These are phyloP conservation scores for Apostasia shenzhenica DNA, from an alignment of 106 monocot genomes.

Conservation along the genomic window DNA sequence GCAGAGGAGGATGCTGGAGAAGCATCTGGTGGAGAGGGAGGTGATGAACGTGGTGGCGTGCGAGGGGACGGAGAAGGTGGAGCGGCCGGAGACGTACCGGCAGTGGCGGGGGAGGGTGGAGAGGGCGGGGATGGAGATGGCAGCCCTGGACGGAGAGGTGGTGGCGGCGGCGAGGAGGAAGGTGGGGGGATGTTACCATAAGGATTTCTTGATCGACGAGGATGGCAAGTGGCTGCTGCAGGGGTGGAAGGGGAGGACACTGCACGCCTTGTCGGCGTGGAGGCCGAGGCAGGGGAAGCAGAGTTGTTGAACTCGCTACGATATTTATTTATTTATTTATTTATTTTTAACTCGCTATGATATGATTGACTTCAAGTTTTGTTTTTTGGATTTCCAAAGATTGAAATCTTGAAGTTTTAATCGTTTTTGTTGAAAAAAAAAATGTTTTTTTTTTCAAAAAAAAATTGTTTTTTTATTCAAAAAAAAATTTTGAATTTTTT, in stretches of 20 bases:
- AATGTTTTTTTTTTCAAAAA: no score
- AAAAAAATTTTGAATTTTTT: no score
- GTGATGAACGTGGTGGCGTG: conserved; percentile 46
- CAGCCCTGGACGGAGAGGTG: conserved; percentile 14
- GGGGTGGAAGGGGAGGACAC: conserved; percentile 18
- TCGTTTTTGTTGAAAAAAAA: no score
- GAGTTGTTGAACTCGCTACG: no score
- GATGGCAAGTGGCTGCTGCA: conserved; percentile 28
- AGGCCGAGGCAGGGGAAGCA: neutral
- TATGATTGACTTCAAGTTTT: no score
- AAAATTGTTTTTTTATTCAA: no score
- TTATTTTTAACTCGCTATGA: no score
- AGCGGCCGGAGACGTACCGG: conserved; percentile 44
- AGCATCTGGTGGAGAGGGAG: conserved; percentile 30
- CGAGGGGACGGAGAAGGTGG: conserved; percentile 38
- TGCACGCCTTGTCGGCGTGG: conserved; percentile 29
- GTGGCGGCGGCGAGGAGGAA: conserved; percentile 21
- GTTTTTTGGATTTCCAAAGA: no score
- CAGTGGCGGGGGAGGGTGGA: conserved; percentile 41
- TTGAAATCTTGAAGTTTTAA: no score
- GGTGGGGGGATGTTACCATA: conserved; percentile 23
- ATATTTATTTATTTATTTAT: no score
- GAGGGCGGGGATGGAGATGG: conserved; percentile 30
- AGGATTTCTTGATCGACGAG: conserved; percentile 34
- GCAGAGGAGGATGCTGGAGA: conserved; percentile 31